Conservation (phyloP, 805 yeast species). For the Candida pini region DNA sequence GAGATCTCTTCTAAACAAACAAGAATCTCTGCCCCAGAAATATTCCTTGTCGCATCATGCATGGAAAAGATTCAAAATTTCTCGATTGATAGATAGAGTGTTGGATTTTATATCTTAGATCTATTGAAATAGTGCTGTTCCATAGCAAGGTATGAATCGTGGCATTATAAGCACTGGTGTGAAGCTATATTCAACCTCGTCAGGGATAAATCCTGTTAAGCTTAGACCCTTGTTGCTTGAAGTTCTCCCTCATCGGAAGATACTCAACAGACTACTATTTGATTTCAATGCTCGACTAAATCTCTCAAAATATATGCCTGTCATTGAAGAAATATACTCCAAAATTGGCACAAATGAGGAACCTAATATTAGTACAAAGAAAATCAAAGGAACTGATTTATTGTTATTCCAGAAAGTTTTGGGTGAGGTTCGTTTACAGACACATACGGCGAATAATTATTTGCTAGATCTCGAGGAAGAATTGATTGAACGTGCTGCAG, state of each 20-base stretch:
- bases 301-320: slow-evolving; percentile 48
- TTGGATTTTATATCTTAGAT: too few relatives aligned
- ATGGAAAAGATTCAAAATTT: too few relatives aligned
- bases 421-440: slow-evolving; percentile 52
- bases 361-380: slow-evolving; percentile 14
- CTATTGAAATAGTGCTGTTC: too few relatives aligned
- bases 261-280: slow-evolving; percentile 54
- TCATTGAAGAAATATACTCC: slow-evolving; percentile 46
- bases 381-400: slow-evolving; percentile 50
- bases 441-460: slow-evolving; percentile 53
- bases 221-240: slow-evolving; percentile 36
- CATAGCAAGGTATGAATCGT: too few relatives aligned
- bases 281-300: slow-evolving; percentile 59
- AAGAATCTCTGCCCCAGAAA: too few relatives aligned
- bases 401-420: slow-evolving; percentile 65
- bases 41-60: too few relatives aligned
- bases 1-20: too few relatives aligned
- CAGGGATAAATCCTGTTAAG: too few relatives aligned
- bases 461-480: slow-evolving; percentile 61
- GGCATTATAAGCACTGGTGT: too few relatives aligned
- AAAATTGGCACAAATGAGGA: slow-evolving; percentile 32
- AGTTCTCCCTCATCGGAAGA: slow-evolving; percentile 53
- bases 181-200: slow-evolving; percentile 3
- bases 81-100: too few relatives aligned
- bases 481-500: slow-evolving; percentile 79